phyloP scores from a whole-genome alignment of 2,329 filamentous ascomycete species.

The Xylaria sp. region DNA sequence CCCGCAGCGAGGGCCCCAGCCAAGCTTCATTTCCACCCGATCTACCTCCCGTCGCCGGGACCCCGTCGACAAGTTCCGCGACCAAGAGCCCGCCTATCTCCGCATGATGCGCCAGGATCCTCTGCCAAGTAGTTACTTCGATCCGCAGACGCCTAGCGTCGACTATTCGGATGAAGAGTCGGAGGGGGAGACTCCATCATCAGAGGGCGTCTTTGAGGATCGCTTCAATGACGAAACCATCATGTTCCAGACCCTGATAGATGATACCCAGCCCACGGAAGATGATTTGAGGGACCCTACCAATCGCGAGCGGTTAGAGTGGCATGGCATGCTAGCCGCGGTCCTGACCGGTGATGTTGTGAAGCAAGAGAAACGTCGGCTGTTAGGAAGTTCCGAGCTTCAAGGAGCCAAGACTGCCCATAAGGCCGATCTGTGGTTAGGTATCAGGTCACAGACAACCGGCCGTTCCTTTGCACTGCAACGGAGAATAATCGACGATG shows the following conservation, averaged over 20 bases:
- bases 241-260: constrained; percentile 76
- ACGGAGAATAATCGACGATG: constrained; percentile 87
- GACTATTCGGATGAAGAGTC: constrained; percentile 81
- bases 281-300: constrained; percentile 90
- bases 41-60: constrained; percentile 61
- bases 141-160: constrained; percentile 75
- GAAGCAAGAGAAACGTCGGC: constrained; percentile 94
- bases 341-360: constrained; percentile 97
- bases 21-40: constrained; percentile 54
- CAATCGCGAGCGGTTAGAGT: constrained; percentile 91
- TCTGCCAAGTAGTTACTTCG: constrained; percentile 74
- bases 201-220: constrained; percentile 86
- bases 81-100: constrained; percentile 94
- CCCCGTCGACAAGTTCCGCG: constrained; percentile 65
- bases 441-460: constrained; percentile 83
- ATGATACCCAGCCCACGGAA: constrained; percentile 87
- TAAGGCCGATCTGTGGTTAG: constrained; percentile 86
- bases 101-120: constrained; percentile 85
- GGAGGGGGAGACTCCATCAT: constrained; percentile 90
- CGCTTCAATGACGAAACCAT: constrained; percentile 91
- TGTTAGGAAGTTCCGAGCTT: constrained; percentile 80
- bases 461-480: constrained; percentile 87
- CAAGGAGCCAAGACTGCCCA: constrained; percentile 72
- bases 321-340: constrained; percentile 97
- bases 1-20: constrained; percentile 66